Conservation (phyloP, 208 protist genomes). For the Strigomonas galati region DNA sequence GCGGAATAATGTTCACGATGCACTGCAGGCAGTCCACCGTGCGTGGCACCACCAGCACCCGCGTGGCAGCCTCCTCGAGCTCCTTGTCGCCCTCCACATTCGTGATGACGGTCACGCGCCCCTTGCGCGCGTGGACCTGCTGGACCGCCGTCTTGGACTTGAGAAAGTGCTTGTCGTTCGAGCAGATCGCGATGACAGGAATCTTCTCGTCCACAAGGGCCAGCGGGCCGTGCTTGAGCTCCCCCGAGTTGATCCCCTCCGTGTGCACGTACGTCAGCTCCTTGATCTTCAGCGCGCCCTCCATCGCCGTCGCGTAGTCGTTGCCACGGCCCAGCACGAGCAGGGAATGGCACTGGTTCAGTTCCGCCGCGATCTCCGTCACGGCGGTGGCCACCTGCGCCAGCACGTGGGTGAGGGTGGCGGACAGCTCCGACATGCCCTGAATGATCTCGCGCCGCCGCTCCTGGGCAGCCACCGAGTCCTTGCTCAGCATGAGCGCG, state of each 20-base stretch:
- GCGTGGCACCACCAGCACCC: constrained; percentile 67
- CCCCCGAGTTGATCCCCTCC: constrained; percentile 95
- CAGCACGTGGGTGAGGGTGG: constrained; percentile 58
- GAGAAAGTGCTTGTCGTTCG: constrained; percentile 69
- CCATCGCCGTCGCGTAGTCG: constrained; percentile 90
- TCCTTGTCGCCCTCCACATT: constrained; percentile 50
- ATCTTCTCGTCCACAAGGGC: constrained; percentile 95
- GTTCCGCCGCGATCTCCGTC: constrained; percentile 57
- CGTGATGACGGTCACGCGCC: constrained; percentile 74
- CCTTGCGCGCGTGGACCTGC: constrained; percentile 87
- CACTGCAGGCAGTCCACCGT: constrained; percentile 87
- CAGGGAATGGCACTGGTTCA: constrained; percentile 51
- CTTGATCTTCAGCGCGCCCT: constrained; percentile 97
- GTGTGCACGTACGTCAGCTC: constrained; percentile 98
- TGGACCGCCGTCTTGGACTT: constrained; percentile 84
- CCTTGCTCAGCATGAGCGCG: constrained; percentile 78
- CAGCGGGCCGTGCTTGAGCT: constrained; percentile 98
- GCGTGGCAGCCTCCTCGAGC: constrained; percentile 26
- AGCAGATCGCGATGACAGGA: constrained; percentile 90
- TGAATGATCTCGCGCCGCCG: constrained; percentile 69
- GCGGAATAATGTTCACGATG: constrained; percentile 93
- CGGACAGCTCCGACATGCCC: constrained; percentile 55
- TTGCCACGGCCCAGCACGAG: constrained; percentile 92
- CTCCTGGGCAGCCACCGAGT: constrained; percentile 36
- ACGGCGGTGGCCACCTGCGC: constrained; percentile 45